A percentile compares a stretch with the other conserved stretches of the same genome.
Evolutionary conservation across 2,329 filamentous ascomycete genomes (phyloP).

Genomic region (Fusarium sororula): DNA sequence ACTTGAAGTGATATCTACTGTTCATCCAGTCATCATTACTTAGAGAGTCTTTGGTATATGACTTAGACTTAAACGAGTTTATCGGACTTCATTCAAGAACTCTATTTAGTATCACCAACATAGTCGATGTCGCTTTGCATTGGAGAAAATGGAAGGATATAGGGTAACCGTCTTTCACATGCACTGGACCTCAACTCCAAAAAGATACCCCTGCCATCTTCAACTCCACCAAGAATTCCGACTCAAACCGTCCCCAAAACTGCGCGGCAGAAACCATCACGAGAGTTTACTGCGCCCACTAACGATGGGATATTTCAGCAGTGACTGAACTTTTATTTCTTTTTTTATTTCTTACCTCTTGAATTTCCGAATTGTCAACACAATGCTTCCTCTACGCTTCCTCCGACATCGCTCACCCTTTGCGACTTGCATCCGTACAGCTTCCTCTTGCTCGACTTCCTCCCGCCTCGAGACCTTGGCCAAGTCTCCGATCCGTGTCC

Average conservation of each 20-base stretch:
- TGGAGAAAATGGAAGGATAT: background rate
- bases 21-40: too few species aligned
- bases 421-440: slow-evolving; percentile 33
- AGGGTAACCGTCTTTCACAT: slow-evolving; percentile 25
- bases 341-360: background rate
- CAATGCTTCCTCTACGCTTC: slow-evolving; percentile 31
- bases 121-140: background rate
- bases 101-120: background rate
- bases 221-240: slow-evolving; percentile 20
- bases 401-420: slow-evolving; percentile 29
- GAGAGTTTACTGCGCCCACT: slow-evolving; percentile 37
- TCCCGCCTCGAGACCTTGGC: slow-evolving; percentile 59
- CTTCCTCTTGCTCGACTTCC: slow-evolving; percentile 30
- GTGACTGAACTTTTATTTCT: slow-evolving; percentile 3
- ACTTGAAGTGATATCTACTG: background rate
- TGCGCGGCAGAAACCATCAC: slow-evolving; percentile 61
- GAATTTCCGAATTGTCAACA: background rate
- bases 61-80: background rate
- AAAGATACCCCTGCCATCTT: slow-evolving; percentile 24
- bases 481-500: slow-evolving; percentile 71
- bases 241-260: slow-evolving; percentile 51
- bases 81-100: background rate
- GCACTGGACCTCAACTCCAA: slow-evolving; percentile 25
- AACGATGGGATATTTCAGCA: slow-evolving; percentile 38
- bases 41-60: background rate